These are phyloP conservation scores for Candida hispaniensis DNA, from an alignment of 805 yeast genomes.

Conservation along the genomic window DNA sequence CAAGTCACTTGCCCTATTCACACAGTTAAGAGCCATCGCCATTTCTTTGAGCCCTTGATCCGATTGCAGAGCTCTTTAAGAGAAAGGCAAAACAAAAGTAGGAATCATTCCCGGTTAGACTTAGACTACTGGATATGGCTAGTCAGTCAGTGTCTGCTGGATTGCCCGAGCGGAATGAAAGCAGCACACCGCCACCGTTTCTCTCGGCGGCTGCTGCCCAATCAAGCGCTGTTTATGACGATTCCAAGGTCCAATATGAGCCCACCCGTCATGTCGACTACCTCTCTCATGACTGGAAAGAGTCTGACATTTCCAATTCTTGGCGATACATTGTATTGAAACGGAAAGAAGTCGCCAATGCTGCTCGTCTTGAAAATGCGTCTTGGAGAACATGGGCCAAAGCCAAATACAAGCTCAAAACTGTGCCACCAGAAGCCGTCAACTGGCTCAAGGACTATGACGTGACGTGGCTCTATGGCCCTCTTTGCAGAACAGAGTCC, in stretches of 20 bases:
- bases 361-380: slow-evolving; percentile 72
- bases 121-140: no score
- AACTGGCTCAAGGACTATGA: slow-evolving; percentile 97
- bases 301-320: slow-evolving; percentile 80
- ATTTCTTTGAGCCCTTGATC: no score
- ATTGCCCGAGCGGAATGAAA: no score
- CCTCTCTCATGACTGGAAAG: slow-evolving; percentile 92
- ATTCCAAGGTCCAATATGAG: slow-evolving; percentile 63
- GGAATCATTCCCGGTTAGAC: no score
- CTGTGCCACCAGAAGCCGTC: slow-evolving; percentile 82
- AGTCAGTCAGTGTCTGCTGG: no score
- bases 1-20: no score
- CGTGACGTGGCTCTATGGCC: slow-evolving; percentile 97
- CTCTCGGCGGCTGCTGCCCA: no score
- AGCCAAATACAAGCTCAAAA: slow-evolving; percentile 49
- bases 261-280: slow-evolving; percentile 92
- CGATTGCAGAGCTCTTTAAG: no score
- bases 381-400: slow-evolving; percentile 96
- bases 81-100: no score
- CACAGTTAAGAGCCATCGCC: no score
- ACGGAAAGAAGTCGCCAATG: slow-evolving; percentile 74
- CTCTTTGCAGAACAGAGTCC: slow-evolving; percentile 28
- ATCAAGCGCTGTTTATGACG: slow-evolving; percentile 41
- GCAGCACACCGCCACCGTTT: no score
- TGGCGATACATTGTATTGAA: slow-evolving; percentile 88